These are phyloP conservation scores for Diplosphaera chodatii DNA, from an alignment of 139 green algal genomes.

Conservation along the genomic window DNA sequence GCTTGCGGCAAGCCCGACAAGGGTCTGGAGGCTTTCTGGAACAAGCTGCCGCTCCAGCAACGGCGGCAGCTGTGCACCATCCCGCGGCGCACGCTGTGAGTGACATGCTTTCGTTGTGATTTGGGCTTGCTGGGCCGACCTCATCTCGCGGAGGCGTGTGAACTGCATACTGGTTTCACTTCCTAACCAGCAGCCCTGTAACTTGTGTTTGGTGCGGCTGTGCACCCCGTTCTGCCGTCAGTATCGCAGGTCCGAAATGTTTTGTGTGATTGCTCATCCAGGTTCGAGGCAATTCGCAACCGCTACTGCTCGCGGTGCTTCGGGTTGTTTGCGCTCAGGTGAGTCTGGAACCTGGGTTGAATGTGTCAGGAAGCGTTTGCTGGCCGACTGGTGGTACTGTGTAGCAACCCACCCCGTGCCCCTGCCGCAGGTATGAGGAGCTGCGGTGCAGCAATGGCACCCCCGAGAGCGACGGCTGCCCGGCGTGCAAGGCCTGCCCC, in stretches of 20 bases:
- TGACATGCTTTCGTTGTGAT: not conserved
- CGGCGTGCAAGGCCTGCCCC: not conserved
- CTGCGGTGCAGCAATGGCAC: constrained; percentile 1
- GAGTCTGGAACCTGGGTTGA: no score
- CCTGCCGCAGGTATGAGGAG: constrained; percentile 15
- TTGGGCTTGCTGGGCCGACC: no score
- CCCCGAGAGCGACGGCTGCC: not conserved
- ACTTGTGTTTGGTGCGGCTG: no score
- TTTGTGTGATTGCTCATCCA: not conserved
- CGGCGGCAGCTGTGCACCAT: not conserved
- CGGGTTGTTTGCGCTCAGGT: constrained; percentile 19
- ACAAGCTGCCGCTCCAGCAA: not conserved
- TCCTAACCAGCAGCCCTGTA: no score
- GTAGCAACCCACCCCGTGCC: no score
- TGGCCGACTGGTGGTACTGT: no score
- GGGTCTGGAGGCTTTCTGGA: not conserved
- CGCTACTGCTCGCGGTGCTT: constrained; percentile 24
- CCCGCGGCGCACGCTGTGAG: not conserved
- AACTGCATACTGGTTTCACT: no score
- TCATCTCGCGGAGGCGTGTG: no score
- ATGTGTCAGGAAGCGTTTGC: no score
- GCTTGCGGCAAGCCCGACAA: not conserved
- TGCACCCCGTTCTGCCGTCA: no score
- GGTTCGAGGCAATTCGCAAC: constrained; percentile 16
- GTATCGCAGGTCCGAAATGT: no score